Base-by-base conservation (phyloP, 129 eudicot species). In the Flaveria ramosissima region DNA sequence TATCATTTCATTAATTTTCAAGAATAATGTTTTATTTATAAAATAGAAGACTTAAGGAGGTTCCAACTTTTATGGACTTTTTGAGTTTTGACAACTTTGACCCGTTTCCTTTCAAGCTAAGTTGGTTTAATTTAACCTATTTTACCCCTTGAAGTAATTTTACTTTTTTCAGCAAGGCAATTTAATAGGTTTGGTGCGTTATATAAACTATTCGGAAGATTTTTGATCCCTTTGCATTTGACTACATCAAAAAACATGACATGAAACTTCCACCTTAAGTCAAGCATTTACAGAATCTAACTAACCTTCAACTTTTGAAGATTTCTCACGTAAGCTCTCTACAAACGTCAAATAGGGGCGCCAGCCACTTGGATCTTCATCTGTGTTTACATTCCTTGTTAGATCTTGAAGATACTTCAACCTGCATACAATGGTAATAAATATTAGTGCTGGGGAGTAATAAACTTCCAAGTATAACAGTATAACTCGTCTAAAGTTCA, bases 281-380 rank as follows among this genome's bases (percentile, higher is more conserved):
- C 27, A 61, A 47, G 62, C 41, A 32, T 24, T 42, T 27, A 24
- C 43, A 53, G n/a, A 61, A 62, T 53, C 74, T n/a, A 42, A 55
- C 75, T 50, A 52, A 72, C 84, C 93, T 80, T 95, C 99, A 78
- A 62, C 82, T 82, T 86, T 95, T 27, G 65, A 79, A 82, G 84
- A 91, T 65, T 86, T 95, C 72, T 95, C 99, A n/a, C 80, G 86
- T 61, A 95, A 86, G 83, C 77, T 71, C 20, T 86, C 91, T 21
- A 88, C 76, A 88, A 95, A 91, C 42, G 72, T 72, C 78, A 71
- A 75, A 76, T 88, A 95, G 42, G 97, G 92, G 50, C 96, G 94
- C 99, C 99, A 95, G 19, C 99, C 94, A 86, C 99, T 95, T 59
- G 99, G 99, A 87, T 95, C 87, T 77, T 83, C 84, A 62, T 89